phyloP scores from a whole-genome alignment of 108 stramenopile species.

The Chaetoceros tenuissimus region DNA sequence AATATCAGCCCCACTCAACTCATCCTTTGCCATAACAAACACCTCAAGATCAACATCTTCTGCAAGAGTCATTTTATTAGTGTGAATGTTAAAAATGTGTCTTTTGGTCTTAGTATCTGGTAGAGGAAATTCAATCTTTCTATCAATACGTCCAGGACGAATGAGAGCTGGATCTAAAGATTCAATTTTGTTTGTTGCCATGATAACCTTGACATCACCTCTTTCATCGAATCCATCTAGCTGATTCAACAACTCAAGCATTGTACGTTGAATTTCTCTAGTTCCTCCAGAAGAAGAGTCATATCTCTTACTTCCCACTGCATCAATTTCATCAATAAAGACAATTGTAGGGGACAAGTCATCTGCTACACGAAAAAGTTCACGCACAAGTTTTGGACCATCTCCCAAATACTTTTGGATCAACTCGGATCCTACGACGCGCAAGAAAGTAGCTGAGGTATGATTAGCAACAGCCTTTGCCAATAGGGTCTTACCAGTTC shows the following conservation, averaged over 20 bases:
- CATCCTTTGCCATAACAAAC: constrained; percentile 97
- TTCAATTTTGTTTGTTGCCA: constrained; percentile 99
- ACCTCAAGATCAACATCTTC: constrained; percentile 97
- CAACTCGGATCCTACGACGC: constrained; percentile 95
- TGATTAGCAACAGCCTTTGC: constrained; percentile 99
- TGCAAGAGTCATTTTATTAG: constrained; percentile 85
- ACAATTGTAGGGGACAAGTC: constrained; percentile 94
- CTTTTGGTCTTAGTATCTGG: constrained; percentile 97
- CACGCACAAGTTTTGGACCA: constrained; percentile 98
- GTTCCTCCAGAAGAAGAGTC: constrained; percentile 93
- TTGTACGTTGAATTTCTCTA: constrained; percentile 97
- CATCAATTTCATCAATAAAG: constrained; percentile 99
- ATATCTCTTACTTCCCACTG: constrained; percentile 97
- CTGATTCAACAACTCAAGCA: constrained; percentile 99
- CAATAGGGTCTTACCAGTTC: constrained; percentile 97
- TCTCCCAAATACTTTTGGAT: constrained; percentile 99
- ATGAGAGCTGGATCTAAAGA: constrained; percentile 97
- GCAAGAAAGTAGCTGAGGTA: constrained; percentile 95
- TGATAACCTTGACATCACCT: constrained; percentile 98
- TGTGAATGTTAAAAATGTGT: constrained; percentile 98
- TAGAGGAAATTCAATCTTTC: constrained; percentile 99
- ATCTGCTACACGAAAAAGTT: constrained; percentile 96
- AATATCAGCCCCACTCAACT: constrained; percentile 97
- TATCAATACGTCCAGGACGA: constrained; percentile 98
- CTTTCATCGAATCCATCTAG: constrained; percentile 99